These are phyloP conservation scores for Chaetomiaceae sp. DNA, from an alignment of 2,329 filamentous ascomycete genomes.

Conservation along the genomic window DNA sequence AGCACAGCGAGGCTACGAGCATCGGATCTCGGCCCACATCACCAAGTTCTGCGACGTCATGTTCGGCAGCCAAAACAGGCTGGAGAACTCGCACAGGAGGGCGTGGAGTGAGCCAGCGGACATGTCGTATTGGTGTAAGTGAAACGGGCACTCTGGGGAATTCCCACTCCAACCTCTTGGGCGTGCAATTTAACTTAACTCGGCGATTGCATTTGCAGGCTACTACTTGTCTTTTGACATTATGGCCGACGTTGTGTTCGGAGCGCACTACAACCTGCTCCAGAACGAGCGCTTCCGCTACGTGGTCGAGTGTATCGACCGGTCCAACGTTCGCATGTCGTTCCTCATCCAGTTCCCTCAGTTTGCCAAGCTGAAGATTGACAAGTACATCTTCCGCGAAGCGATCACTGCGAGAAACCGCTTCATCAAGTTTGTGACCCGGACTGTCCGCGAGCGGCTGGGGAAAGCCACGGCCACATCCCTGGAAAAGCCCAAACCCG, in stretches of 20 bases:
- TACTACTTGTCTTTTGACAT: slow-evolving; percentile 4
- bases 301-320: slow-evolving; percentile 6
- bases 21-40: not conserved
- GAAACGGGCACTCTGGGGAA: not conserved
- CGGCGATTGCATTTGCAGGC: not conserved
- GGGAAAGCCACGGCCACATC: not conserved
- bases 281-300: not conserved
- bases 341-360: not conserved
- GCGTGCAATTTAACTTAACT: not conserved
- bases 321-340: slow-evolving; percentile 5
- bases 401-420: not conserved
- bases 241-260: slow-evolving; percentile 3
- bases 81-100: not conserved
- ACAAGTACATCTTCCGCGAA: slow-evolving; percentile 5
- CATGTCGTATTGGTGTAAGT: slow-evolving; percentile 3
- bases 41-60: slow-evolving; percentile 1
- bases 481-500: not conserved
- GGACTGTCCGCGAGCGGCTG: not conserved
- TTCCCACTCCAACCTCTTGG: not conserved
- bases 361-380: slow-evolving; percentile 1
- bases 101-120: not conserved
- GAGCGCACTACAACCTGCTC: slow-evolving; percentile 1
- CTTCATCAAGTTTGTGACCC: not conserved
- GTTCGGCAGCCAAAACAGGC: not conserved
- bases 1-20: slow-evolving; percentile 2